Conservation (phyloP, 192 early-diverging fungal species). For the Blastocladiella britannica region DNA sequence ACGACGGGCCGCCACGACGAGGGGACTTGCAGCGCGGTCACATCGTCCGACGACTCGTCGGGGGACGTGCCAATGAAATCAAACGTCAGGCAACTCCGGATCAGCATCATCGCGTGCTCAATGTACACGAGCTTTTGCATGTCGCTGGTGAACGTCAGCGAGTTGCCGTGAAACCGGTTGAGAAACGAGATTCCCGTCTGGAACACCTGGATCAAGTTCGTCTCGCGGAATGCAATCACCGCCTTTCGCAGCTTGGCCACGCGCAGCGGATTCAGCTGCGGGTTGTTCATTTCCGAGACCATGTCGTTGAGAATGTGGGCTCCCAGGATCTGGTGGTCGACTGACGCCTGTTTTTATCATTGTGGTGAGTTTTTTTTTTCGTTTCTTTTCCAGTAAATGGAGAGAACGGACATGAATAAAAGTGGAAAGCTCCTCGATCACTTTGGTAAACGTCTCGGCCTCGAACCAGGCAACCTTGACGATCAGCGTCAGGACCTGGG, state of each 20-base stretch:
- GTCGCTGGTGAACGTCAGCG: slow-evolving; percentile 20
- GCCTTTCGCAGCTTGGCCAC: slow-evolving; percentile 48
- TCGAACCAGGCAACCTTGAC: slow-evolving; percentile 57
- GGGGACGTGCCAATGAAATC: slow-evolving; percentile 62
- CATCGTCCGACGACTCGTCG: slow-evolving; percentile 61
- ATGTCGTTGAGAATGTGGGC: slow-evolving; percentile 42
- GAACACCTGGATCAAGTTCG: slow-evolving; percentile 35
- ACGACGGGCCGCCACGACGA: slow-evolving; percentile 55
- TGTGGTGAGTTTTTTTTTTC: slow-evolving; percentile 3
- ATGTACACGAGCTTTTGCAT: slow-evolving; percentile 15
- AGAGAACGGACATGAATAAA: slow-evolving; percentile 29
- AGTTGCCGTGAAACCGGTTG: slow-evolving; percentile 12
- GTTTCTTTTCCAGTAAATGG: slow-evolving; percentile 8
- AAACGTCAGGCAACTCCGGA: slow-evolving; percentile 49
- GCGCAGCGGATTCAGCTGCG: slow-evolving; percentile 19
- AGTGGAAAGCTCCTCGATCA: slow-evolving; percentile 25
- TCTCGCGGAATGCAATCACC: slow-evolving; percentile 33
- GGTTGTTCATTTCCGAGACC: slow-evolving; percentile 53
- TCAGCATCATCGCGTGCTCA: slow-evolving; percentile 31
- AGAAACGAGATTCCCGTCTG: slow-evolving; percentile 17
- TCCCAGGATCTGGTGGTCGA: slow-evolving; percentile 35
- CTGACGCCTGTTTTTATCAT: slow-evolving; percentile 17
- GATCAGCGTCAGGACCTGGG: slow-evolving; percentile 37
- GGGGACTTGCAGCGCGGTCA: slow-evolving; percentile 48
- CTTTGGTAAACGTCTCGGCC: slow-evolving; percentile 35